A percentile compares a stretch with the other conserved stretches of the same genome.
Evolutionary conservation across 139 green algal genomes (phyloP).

Genomic region (Coelastrella sp.): DNA sequence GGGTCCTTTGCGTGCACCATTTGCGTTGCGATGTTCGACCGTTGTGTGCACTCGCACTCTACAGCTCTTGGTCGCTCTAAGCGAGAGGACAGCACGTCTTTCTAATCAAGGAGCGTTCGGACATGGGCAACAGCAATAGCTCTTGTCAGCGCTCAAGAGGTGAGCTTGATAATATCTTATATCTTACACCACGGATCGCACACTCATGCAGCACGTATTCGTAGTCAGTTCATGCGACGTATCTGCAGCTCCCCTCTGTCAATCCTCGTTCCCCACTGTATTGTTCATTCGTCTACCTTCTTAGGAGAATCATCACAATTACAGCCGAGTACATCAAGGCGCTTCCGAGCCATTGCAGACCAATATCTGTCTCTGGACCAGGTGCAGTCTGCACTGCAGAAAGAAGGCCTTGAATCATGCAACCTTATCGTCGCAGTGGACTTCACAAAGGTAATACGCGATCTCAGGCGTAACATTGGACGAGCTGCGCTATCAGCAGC

Average conservation of each 20-base stretch:
- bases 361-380: constrained; percentile 36
- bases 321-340: background rate
- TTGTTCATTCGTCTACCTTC: background rate
- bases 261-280: background rate
- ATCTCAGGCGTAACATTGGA: background rate
- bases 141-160: background rate
- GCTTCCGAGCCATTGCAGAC: constrained; percentile 43
- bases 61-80: too few species aligned
- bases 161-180: background rate
- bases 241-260: background rate
- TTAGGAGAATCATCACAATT: background rate
- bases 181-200: background rate
- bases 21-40: too few species aligned
- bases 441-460: constrained; percentile 66
- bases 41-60: too few species aligned
- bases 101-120: too few species aligned
- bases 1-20: too few species aligned
- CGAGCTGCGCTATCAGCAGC: too few species aligned
- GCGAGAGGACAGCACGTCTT: too few species aligned
- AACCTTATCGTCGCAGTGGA: constrained; percentile 76
- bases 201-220: background rate
- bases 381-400: constrained; percentile 61
- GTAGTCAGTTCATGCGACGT: background rate
- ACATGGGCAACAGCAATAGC: background rate
- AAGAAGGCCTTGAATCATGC: constrained; percentile 67